Base-by-base conservation (phyloP, 805 yeast genomes). In the Zygosaccharomyces siamensis region DNA sequence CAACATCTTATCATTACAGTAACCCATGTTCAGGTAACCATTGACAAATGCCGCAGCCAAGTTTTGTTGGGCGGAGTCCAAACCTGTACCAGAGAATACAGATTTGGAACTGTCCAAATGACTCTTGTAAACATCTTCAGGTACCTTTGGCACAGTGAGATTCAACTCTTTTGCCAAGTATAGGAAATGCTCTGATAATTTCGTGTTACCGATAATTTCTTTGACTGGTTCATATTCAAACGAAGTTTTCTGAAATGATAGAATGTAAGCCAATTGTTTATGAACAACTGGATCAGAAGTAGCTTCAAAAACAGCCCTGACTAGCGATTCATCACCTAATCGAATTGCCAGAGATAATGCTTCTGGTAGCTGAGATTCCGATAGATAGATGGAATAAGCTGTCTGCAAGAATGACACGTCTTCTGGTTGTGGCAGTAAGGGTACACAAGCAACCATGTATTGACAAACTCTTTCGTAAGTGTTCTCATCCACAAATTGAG, bases 401-500 rank as follows among this genome's bases (percentile, higher is more conserved):
- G 97, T 89, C 60, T 86, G 81, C 63, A 93, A 77, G 64, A 92
- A 89, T 4, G 88, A 78, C 35, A 78, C 70, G 64, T 90, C 97
- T 65, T 92, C 97, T 12, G 96, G 97, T 11, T 96, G 96, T 35
- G 97, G 95, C 63, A 93, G 75, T 52, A 90, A 78, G 20, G 97
- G 96, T n/a, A 92, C 97, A 70, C 99, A 93, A 48, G 95, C 85
- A 28, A 88, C 90, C 84, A 93, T 84, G 68, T 93, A 93, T 54
- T 87, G 80, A 63, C 99, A 90, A 30, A 92, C 97, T 64, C 99
- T 81, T 47, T 81, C 82, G 62, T 75, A 90, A 3, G 95, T 87
- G 62, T 83, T 77, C 49, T 82, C 83, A 66, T 93, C 98, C 46
- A 90, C 95, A 64, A 79, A 88, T 56, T 83, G 81, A 7, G 93